phyloP scores from a whole-genome alignment of 2,329 filamentous ascomycete species.

The Lizonia empirigonia region DNA sequence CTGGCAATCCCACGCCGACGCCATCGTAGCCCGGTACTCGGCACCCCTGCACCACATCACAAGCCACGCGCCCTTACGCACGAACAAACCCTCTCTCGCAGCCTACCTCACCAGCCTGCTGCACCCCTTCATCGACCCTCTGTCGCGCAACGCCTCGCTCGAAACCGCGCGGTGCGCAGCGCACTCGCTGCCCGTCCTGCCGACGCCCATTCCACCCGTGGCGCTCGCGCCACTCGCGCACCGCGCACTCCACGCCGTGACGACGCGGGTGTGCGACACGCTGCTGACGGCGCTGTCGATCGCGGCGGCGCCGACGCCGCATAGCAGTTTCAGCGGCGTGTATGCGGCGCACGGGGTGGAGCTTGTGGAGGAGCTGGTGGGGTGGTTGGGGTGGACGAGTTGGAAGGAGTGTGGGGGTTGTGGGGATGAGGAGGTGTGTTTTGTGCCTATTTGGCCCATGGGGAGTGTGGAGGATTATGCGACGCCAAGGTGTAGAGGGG shows the following conservation, averaged over 20 bases:
- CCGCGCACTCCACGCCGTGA: slow-evolving; percentile 38
- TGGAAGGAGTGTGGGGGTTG: slow-evolving; percentile 66
- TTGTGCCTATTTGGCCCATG: slow-evolving; percentile 69
- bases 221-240: slow-evolving; percentile 33
- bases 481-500: slow-evolving; percentile 51
- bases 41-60: slow-evolving; percentile 56
- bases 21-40: slow-evolving; percentile 68
- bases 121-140: slow-evolving; percentile 46
- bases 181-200: slow-evolving; percentile 47
- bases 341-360: slow-evolving; percentile 34
- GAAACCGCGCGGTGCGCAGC: slow-evolving; percentile 56
- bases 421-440: slow-evolving; percentile 60
- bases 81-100: slow-evolving; percentile 27
- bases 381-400: slow-evolving; percentile 62
- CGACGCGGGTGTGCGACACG: slow-evolving; percentile 41
- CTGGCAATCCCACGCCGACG: slow-evolving; percentile 72
- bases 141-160: slow-evolving; percentile 42
- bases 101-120: slow-evolving; percentile 37
- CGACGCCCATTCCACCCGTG: slow-evolving; percentile 16
- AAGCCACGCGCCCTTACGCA: slow-evolving; percentile 20
- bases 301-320: slow-evolving; percentile 15
- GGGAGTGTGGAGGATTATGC: slow-evolving; percentile 62
- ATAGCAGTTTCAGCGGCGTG: slow-evolving; percentile 3
- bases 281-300: slow-evolving; percentile 35
- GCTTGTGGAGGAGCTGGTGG: slow-evolving; percentile 51